Evolutionary conservation across 2,329 filamentous ascomycete species (phyloP), one percentile per base, ranked within the genome.

Genomic region (Fusarium buharicum): DNA sequence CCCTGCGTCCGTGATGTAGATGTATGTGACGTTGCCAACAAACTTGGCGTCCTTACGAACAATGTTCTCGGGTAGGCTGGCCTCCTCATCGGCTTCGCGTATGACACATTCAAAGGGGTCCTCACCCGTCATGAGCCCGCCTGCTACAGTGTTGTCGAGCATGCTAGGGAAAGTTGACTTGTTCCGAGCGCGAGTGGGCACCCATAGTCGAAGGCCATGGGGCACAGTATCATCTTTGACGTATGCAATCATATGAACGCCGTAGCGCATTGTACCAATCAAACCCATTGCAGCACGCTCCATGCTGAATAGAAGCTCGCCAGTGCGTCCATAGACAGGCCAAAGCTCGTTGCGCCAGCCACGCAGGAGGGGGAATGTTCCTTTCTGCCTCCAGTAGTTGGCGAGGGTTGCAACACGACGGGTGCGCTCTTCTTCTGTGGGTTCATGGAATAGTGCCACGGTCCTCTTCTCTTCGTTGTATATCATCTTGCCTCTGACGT

Each of bases 121-220:
- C 74, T 97, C 93, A 13, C 89, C 90, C 0, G 91, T 91, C 74
- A 90, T 88, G 66, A 98, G 88, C 0, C 78, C 85, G n/a, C 85
- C 85, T 0, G 93, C 95, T 7, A 96, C 95, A 2, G 93, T 93
- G 75, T 98, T 99, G 76, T 99, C 95, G 65, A 99, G 81, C 84
- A 97, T 93, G n/a, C 90, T 85, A 0, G 90, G 89, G 72, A 94
- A 99, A 0, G 93, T 97, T 66, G 91, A 86, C 80, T 98, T 99
- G 55, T 81, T 85, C 46, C 81, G 81, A 12, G 93, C 86, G 10
- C 95, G 84, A 40, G 88, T 84, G 4, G 95, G 91, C 2, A 96
- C 86, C 94, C 95, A 98, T 36, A 99, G 82, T 70, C 87, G 89
- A 39, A 96, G 77, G 16, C 88, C 89, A 48, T 83, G 75, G 34